Evolutionary conservation across 768 basidiomycete species (phyloP).

Genomic region (Naematelia encephala): DNA sequence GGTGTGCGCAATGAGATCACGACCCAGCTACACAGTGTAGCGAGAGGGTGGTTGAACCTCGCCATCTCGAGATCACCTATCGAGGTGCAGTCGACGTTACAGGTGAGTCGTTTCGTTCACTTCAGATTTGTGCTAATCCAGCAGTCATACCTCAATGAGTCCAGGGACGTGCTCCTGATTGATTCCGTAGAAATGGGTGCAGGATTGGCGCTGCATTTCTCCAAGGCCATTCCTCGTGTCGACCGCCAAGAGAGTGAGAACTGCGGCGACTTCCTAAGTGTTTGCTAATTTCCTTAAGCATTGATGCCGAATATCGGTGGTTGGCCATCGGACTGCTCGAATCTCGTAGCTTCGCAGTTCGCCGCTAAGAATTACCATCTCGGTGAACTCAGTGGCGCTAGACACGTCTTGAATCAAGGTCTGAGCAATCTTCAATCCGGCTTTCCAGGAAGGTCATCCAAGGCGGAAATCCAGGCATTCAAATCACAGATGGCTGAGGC

Average conservation of each 20-base stretch:
- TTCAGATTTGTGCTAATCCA: neutral
- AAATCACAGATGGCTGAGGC: conserved; percentile 66
- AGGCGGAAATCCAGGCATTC: conserved; percentile 63
- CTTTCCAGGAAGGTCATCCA: conserved; percentile 62
- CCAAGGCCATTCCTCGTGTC: conserved; percentile 71
- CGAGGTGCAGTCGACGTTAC: conserved; percentile 86
- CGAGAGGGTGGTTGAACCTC: conserved; percentile 78
- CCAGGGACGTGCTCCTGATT: conserved; percentile 65
- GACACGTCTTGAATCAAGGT: conserved; percentile 49
- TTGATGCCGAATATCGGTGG: conserved; percentile 51
- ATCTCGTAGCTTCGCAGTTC: conserved; percentile 75
- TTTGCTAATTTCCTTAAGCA: conserved; percentile 30
- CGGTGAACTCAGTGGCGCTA: conserved; percentile 77
- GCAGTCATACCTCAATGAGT: conserved; percentile 82
- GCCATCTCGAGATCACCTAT: conserved; percentile 84
- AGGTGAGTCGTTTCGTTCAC: conserved; percentile 57
- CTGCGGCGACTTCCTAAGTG: too few relatives aligned
- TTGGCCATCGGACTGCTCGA: conserved; percentile 77
- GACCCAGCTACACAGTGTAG: conserved; percentile 66
- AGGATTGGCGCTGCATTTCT: conserved; percentile 80
- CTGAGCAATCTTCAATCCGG: conserved; percentile 62
- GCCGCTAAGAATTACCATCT: conserved; percentile 85
- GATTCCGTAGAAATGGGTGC: conserved; percentile 86
- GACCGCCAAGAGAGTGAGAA: conserved; percentile 65
- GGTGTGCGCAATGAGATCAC: conserved; percentile 79